Base-by-base conservation (phyloP, 2,329 filamentous ascomycete species). In the Simplicillium aogashimaense region DNA sequence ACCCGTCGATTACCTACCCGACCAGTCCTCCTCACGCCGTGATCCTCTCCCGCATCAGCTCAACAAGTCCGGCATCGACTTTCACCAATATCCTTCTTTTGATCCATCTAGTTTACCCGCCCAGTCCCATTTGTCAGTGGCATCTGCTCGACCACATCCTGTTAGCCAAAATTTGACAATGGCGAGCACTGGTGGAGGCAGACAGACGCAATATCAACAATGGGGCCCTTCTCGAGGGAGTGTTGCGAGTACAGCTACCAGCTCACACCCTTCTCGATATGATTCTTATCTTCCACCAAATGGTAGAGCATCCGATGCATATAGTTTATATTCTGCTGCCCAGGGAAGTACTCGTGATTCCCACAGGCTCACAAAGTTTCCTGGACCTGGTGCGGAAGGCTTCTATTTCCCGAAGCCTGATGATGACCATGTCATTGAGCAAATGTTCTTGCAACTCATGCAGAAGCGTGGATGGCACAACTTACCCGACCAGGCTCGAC, bases 391-490 rank as follows among this genome's bases (percentile, higher is more conserved):
- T 30, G 61, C 65, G 47, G 73, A 76, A 30, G 67, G 65, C 17
- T 76, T 78, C 50, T 63, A 79, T 46, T 76, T 92, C 38, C 74
- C 79, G 36, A 78, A 83, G 51, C 87, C 87, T 13, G 74, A 80
- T 39, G 85, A 94, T 58, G 87, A 94, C 55, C 76, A 80, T 43
- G 67, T 94, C 12, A 84, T 95, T 35, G 87, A 97, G 57, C 81
- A 89, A 55, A 86, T 95, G 69, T 97, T 97, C 55, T 71, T 89
- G 53, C 82, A 87, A 39, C 68, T 98, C 48, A 97, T 98, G 92
- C 86, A 94, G 55, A 95, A 95, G 65, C 79, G 92, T 65, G 92
- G 90, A 48, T 97, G 89, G 86, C 92, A 95, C 65, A 94, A 94
- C 61, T 69, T 98, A 48, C 92, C 92, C 5, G 92, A 98, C 56